Conservation (phyloP, 441 rosid species). For the Dalechampia spathulata region DNA sequence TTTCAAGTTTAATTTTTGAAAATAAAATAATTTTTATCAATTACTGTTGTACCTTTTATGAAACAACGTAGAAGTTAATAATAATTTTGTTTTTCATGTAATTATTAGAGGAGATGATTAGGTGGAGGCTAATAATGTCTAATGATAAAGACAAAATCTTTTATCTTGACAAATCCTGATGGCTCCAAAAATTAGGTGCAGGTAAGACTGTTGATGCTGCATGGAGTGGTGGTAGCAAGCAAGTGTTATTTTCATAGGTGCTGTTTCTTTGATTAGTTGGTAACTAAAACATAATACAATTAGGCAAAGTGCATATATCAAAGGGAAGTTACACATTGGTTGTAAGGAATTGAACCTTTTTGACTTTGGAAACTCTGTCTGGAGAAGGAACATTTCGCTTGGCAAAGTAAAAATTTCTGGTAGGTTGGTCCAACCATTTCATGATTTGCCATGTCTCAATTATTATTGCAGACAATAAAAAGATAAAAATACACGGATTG, state of each 20-base stretch:
- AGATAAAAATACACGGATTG: too few species aligned
- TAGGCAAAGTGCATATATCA: not conserved
- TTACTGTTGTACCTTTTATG: too few species aligned
- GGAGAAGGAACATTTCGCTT: not conserved
- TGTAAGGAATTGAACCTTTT: constrained; percentile 8
- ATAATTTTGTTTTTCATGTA: too few species aligned
- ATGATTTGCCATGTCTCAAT: not conserved
- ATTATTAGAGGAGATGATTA: too few species aligned
- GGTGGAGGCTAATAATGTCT: constrained; percentile 3
- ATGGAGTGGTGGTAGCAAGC: not conserved
- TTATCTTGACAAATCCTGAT: not conserved
- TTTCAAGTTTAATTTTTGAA: too few species aligned
- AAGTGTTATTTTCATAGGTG: not conserved
- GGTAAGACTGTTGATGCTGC: too few species aligned
- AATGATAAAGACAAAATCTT: not conserved
- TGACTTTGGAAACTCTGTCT: constrained; percentile 13
- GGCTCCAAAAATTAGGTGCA: not conserved
- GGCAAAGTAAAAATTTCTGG: constrained; percentile 4
- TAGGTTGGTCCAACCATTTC: constrained; percentile 16
- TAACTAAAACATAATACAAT: not conserved
- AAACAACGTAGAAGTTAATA: too few species aligned
- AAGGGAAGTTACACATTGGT: not conserved
- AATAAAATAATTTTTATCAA: too few species aligned
- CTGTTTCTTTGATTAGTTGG: not conserved
- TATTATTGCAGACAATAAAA: not conserved